Evolutionary conservation across 2,329 filamentous ascomycete genomes (phyloP), one percentile per base, ranked within the genome.

Genomic region (Aureobasidium sp.): DNA sequence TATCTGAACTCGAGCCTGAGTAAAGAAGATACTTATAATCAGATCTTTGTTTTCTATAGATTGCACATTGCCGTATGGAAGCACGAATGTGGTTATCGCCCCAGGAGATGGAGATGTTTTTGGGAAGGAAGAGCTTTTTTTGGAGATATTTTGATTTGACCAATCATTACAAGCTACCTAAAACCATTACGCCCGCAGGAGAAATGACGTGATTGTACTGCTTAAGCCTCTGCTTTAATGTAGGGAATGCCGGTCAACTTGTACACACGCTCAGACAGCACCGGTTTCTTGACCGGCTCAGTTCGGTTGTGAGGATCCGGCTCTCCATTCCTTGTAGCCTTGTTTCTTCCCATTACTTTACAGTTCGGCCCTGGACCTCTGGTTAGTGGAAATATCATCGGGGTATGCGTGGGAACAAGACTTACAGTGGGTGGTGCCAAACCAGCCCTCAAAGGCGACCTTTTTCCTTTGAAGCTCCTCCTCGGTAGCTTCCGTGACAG

Each of bases 241-340:
- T 80, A 81, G 9, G 78, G 78, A 63, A 81, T 79, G 1, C 79
- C 78, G 1, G 78, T 81, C 59, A 81, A 66, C 66, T 74, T 78
- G 66, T 75, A 79, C 0, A 73, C 75, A 24, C 76, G 66, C 69
- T 79, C 77, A 60, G 69, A 69, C 32, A 80, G 65, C 27, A 70
- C 62, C 0, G 75, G 73, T 63, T 78, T 76, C 51, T 77, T 74
- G 1, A 76, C 65, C 0, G 78, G 77, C 65, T 71, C 68, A 13
- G 71, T 67, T 12, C 75, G 69, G 39, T 76, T 75, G 64, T 75
- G 67, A 13, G 69, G 68, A 52, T 73, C 70, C 1, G 68, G 68
- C 51, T 67, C 63, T 1, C 69, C 72, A 59, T 72, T 66, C 47
- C 71, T 67, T 62, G 70, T 69, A 4, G 72, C 71, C 12, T 69